Conservation (phyloP, 164 flowering plant species). For the Macadamia integrifolia region DNA sequence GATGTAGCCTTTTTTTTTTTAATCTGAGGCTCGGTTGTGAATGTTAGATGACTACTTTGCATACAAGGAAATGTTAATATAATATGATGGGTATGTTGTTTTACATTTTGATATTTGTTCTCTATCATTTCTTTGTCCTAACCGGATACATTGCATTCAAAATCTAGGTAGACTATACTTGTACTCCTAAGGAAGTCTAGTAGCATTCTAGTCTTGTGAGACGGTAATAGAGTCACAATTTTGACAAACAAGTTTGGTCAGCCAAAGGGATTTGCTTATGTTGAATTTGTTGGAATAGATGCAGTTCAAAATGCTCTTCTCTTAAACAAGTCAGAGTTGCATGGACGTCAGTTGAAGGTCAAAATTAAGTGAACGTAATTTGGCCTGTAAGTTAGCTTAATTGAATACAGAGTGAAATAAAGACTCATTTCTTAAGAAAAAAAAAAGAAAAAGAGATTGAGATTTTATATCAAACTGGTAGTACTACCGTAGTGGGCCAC, state of each 20-base stretch:
- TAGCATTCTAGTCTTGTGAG: conserved; percentile 78
- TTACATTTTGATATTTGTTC: too few species aligned
- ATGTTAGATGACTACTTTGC: too few species aligned
- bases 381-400: not conserved
- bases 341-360: conserved; percentile 78
- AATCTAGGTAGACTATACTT: conserved; percentile 69
- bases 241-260: conserved; percentile 80
- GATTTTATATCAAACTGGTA: too few species aligned
- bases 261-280: conserved; percentile 85
- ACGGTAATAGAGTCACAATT: conserved; percentile 80
- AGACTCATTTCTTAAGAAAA: too few species aligned
- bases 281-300: conserved; percentile 67
- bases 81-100: too few species aligned
- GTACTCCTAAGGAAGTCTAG: conserved; percentile 80
- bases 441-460: too few species aligned
- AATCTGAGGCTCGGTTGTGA: too few species aligned
- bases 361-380: too few species aligned
- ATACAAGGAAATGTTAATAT: too few species aligned
- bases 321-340: conserved; percentile 71
- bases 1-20: too few species aligned
- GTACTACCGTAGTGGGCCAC: too few species aligned
- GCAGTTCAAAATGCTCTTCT: conserved; percentile 72
- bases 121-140: too few species aligned
- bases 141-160: not conserved
- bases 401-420: not conserved